Conservation (phyloP, 306 rosid genomes). For the Lathyrus aphaca region DNA sequence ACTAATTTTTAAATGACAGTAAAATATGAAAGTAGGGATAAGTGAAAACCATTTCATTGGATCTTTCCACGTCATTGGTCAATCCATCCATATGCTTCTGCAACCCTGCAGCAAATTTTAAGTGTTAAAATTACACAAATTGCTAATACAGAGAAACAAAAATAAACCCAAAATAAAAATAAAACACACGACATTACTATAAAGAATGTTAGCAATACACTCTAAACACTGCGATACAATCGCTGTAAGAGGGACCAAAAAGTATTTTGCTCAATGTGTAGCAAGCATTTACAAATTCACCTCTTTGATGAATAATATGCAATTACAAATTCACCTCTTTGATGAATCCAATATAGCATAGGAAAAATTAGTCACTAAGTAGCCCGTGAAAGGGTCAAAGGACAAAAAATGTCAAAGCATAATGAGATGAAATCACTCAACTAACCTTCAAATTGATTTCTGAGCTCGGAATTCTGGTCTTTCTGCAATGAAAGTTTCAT, state of each 20-base stretch:
- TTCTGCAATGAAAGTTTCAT: constrained; percentile 86
- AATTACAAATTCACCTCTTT: constrained; percentile 9
- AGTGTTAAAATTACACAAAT: constrained; percentile 33
- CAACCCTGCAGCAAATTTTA: constrained; percentile 57
- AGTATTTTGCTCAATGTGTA: background rate
- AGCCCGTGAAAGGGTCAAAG: constrained; percentile 16
- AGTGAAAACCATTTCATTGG: constrained; percentile 77
- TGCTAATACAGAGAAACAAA: constrained; percentile 5
- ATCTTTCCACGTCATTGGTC: constrained; percentile 91
- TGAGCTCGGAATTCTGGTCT: constrained; percentile 73
- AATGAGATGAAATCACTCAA: constrained; percentile 23
- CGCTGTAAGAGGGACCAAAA: background rate
- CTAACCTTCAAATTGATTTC: constrained; percentile 86
- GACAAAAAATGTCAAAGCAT: constrained; percentile 23
- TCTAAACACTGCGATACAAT: background rate
- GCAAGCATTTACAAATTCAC: background rate
- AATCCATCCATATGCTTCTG: constrained; percentile 80
- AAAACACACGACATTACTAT: background rate
- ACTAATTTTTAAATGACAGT: no score
- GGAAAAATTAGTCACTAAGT: constrained; percentile 23
- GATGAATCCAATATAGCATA: background rate
- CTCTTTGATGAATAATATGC: constrained; percentile 8
- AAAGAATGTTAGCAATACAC: background rate
- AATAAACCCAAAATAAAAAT: background rate
- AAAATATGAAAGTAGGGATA: constrained; percentile 36